These are phyloP conservation scores for Arctostaphylos glauca DNA, from an alignment of 148 eudicot genomes.

Conservation along the genomic window DNA sequence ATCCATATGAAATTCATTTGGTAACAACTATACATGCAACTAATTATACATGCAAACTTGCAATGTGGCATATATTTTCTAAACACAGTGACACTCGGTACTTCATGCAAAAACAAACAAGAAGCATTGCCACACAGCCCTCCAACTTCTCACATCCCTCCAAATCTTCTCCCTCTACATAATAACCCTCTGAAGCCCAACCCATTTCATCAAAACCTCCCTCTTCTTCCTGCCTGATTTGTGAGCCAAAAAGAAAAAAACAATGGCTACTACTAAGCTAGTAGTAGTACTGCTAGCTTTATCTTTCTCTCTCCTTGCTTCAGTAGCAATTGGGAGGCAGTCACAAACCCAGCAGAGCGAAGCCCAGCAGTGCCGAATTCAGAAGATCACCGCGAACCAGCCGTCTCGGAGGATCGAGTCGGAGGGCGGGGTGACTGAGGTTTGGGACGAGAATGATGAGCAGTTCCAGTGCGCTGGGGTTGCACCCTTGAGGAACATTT, in stretches of 20 bases:
- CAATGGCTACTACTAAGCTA: slow-evolving; percentile 10
- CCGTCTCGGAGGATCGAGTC: slow-evolving; percentile 44
- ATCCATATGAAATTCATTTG: too few species aligned
- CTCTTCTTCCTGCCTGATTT: not conserved
- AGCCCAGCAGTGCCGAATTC: slow-evolving; percentile 55
- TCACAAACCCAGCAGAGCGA: slow-evolving; percentile 17
- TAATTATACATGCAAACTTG: not conserved
- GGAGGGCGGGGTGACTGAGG: slow-evolving; percentile 58
- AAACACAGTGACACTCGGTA: not conserved
- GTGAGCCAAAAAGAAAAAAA: not conserved
- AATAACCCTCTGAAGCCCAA: not conserved
- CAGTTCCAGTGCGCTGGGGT: slow-evolving; percentile 71
- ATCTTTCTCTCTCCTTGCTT: slow-evolving; percentile 25
- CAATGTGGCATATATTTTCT: slow-evolving; percentile 14
- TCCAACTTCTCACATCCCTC: not conserved
- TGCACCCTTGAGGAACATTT: slow-evolving; percentile 38
- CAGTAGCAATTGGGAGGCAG: slow-evolving; percentile 11
- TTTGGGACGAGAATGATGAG: slow-evolving; percentile 57
- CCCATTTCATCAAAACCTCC: not conserved
- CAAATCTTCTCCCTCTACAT: slow-evolving; percentile 11
- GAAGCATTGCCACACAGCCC: slow-evolving; percentile 16
- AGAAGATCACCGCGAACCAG: slow-evolving; percentile 35
- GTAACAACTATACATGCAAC: too few species aligned
- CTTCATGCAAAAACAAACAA: slow-evolving; percentile 12
- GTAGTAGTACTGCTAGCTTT: slow-evolving; percentile 17